These are phyloP conservation scores for Russula virescens DNA, from an alignment of 768 basidiomycete genomes.

Conservation along the genomic window DNA sequence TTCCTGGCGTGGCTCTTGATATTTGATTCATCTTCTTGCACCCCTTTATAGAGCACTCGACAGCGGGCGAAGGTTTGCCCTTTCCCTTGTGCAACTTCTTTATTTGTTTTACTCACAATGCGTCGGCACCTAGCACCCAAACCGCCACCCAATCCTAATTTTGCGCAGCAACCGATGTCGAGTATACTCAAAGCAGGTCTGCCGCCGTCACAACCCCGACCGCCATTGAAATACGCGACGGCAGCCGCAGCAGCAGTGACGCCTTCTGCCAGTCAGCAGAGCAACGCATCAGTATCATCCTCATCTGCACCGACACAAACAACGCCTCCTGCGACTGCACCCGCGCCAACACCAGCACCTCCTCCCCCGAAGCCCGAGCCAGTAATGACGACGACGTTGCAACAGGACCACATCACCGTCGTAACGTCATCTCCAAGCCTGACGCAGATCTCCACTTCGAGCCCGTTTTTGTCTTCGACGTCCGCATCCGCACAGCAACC, in stretches of 20 bases:
- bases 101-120: constrained; percentile 5
- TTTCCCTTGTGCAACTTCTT: not conserved
- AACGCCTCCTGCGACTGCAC: constrained; percentile 35
- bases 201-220: constrained; percentile 50
- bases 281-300: constrained; percentile 33
- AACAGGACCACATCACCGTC: constrained; percentile 35
- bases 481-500: constrained; percentile 55
- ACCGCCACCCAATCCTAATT: constrained; percentile 76
- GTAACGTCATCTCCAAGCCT: constrained; percentile 69
- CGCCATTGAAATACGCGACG: constrained; percentile 87
- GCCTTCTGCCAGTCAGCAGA: constrained; percentile 27
- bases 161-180: constrained; percentile 71
- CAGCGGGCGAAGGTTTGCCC: constrained; percentile 52
- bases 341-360: constrained; percentile 35
- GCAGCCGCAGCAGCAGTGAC: constrained; percentile 70
- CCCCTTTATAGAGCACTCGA: constrained; percentile 52
- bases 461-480: constrained; percentile 75
- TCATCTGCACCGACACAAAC: constrained; percentile 36
- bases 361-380: constrained; percentile 30
- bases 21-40: constrained; percentile 18
- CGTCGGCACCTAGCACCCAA: constrained; percentile 41
- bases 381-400: constrained; percentile 21
- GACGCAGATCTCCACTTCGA: constrained; percentile 79
- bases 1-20: constrained; percentile 1
- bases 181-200: constrained; percentile 71